Percentiles rank a stretch among this genome's conserved stretches.
These are phyloP conservation scores for Hypoxylon rickii DNA, from an alignment of 495 filamentous ascomycete genomes.

Conservation along the genomic window DNA sequence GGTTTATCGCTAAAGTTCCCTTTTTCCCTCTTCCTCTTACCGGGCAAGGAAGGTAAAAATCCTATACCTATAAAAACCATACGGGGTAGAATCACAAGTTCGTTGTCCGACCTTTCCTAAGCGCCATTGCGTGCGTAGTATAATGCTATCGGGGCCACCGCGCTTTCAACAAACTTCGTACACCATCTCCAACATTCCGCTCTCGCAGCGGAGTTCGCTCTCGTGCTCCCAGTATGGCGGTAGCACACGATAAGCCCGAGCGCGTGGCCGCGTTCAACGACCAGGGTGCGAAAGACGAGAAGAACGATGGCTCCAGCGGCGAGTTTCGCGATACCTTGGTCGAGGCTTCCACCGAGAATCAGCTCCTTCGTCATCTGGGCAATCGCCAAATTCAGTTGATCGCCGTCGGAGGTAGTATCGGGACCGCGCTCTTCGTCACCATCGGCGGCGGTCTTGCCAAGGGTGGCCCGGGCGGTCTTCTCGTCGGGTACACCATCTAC, in stretches of 20 bases:
- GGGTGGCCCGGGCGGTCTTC: slow-evolving; percentile 70
- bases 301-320: slow-evolving; percentile 23
- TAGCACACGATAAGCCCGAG: slow-evolving; percentile 27
- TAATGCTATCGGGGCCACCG: slow-evolving; percentile 32
- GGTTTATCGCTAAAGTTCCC: no score
- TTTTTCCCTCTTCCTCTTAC: no score
- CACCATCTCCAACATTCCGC: slow-evolving; percentile 36
- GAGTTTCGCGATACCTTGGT: slow-evolving; percentile 28
- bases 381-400: slow-evolving; percentile 75
- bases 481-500: slow-evolving; percentile 69
- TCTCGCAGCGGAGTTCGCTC: slow-evolving; percentile 39
- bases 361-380: slow-evolving; percentile 60
- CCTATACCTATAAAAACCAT: no score
- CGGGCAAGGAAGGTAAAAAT: no score
- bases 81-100: no score
- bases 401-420: slow-evolving; percentile 76
- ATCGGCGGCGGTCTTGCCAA: slow-evolving; percentile 66
- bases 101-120: slow-evolving; percentile 5
- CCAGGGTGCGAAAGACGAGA: slow-evolving; percentile 15
- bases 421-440: slow-evolving; percentile 78
- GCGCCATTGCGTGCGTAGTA: slow-evolving; percentile 34
- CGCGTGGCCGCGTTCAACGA: background rate
- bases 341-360: slow-evolving; percentile 25
- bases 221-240: slow-evolving; percentile 42
- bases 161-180: slow-evolving; percentile 31